phyloP scores from a whole-genome alignment of 2,329 filamentous ascomycete genomes.

The Alternaria ventricosa region DNA sequence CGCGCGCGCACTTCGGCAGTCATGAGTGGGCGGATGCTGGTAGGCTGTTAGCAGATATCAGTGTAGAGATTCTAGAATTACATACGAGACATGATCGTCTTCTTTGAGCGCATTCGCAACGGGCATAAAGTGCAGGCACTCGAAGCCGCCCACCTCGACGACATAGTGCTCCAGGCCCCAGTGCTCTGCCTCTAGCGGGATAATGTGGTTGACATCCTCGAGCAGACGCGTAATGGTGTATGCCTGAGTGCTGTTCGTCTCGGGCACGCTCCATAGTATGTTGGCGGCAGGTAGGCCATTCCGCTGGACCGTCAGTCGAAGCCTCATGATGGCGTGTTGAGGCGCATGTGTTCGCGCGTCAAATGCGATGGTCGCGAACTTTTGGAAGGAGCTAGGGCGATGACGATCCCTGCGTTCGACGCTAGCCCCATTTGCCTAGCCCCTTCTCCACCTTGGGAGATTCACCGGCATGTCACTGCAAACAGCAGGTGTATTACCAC shows the following conservation, averaged over 20 bases:
- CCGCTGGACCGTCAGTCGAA: conserved; percentile 47
- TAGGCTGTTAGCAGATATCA: conserved; percentile 1
- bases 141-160: conserved; percentile 79
- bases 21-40: conserved; percentile 78
- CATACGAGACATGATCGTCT: conserved; percentile 82
- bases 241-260: conserved; percentile 37
- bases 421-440: background rate
- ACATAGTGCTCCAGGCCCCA: conserved; percentile 92
- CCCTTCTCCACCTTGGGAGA: background rate
- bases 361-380: conserved; percentile 2
- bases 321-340: conserved; percentile 39
- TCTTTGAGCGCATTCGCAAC: conserved; percentile 75
- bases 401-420: conserved; percentile 1
- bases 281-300: conserved; percentile 45
- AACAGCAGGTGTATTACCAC: conserved; percentile 1
- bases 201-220: conserved; percentile 76
- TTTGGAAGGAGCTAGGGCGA: conserved; percentile 8
- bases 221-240: conserved; percentile 77
- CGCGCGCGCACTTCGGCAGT: conserved; percentile 76
- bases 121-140: conserved; percentile 85
- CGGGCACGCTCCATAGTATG: conserved; percentile 48
- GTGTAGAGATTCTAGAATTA: conserved; percentile 14
- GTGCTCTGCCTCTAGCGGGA: conserved; percentile 80
- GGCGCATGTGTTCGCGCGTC: conserved; percentile 6
- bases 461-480: background rate